Conservation (phyloP, 306 rosid genomes). For the Malus orientalis region DNA sequence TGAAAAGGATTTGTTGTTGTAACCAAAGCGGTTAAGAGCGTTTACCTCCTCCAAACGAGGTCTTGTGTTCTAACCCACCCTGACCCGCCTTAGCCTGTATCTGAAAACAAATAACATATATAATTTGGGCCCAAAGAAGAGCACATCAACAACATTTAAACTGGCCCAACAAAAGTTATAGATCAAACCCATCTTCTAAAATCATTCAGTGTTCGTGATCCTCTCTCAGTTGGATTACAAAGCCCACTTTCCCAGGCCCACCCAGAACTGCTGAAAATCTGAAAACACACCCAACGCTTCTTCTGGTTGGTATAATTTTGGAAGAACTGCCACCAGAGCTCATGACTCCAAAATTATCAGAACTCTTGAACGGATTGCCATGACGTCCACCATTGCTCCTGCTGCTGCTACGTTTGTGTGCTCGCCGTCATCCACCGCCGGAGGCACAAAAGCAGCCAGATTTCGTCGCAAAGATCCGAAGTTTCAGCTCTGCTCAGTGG, state of each 20-base stretch:
- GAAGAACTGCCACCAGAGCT: not conserved
- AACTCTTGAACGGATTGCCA: conserved; percentile 33
- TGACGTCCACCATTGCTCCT: conserved; percentile 42
- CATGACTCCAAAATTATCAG: conserved; percentile 9
- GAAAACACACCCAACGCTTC: not conserved
- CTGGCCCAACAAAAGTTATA: not conserved
- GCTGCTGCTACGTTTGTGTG: conserved; percentile 34
- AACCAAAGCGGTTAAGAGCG: too few relatives aligned
- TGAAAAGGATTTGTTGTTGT: too few relatives aligned
- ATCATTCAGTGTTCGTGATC: not conserved
- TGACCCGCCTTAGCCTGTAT: not conserved
- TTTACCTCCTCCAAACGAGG: not conserved
- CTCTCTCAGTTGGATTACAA: not conserved
- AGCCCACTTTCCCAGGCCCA: not conserved
- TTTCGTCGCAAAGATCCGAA: conserved; percentile 22
- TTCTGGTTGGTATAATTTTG: conserved; percentile 12
- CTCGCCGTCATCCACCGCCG: conserved; percentile 21
- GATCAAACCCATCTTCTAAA: not conserved
- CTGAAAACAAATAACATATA: not conserved
- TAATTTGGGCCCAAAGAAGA: not conserved
- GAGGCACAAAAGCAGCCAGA: conserved; percentile 21
- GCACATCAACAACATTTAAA: not conserved
- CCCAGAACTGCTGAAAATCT: not conserved
- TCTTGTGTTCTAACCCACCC: not conserved
- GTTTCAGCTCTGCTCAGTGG: conserved; percentile 29